Base-by-base conservation (phyloP, 1,284 basidiomycete species). In the Porodaedalea pini region DNA sequence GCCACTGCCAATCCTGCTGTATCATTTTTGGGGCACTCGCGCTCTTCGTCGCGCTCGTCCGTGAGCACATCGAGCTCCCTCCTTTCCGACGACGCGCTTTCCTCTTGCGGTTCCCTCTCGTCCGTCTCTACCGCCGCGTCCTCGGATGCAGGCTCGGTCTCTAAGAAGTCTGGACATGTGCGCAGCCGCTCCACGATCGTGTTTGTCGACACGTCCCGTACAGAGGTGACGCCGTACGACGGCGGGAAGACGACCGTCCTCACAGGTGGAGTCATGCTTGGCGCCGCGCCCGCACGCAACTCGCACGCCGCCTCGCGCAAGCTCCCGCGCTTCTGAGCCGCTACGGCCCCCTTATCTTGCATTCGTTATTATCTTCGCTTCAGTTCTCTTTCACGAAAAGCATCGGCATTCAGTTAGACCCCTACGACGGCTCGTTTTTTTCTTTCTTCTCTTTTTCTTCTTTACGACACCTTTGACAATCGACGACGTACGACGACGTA, bases 221-320 rank as follows among this genome's bases (percentile, higher is more conserved):
- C 71, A 44, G 85, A 86, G 54, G 85, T 90, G 59, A 90, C 88
- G 49, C 86, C 86, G 66, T 91, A 91, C 67, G 88, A 90, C 63
- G 88, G 88, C 59, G 88, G 88, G 63, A 90, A 90, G 78, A 91
- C 88, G 57, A 90, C 88, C 39, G 88, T 90, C 51, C 79, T 91
- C 62, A 89, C 88, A 5, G 88, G 88, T 56, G 88, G 88, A 63
- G 88, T 90, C 63, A 91, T 91, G 88, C 85, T 91, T 62, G 87
- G 87, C 54, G 66, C 67, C 45, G 67, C 61, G 62, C 63, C 74
- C 65, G 69, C 70, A 31, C 49, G 56, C 47, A 54, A 51, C 52
- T 50, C 54, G 36, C 48, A 34, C 21, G 56, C 56, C 17, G 56
- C 50, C 21, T 44, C 50, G 15, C 40, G 50, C 40, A 53, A 44